Base-by-base conservation (phyloP, 805 yeast species). In the Helenozyma baotianmanensis region DNA sequence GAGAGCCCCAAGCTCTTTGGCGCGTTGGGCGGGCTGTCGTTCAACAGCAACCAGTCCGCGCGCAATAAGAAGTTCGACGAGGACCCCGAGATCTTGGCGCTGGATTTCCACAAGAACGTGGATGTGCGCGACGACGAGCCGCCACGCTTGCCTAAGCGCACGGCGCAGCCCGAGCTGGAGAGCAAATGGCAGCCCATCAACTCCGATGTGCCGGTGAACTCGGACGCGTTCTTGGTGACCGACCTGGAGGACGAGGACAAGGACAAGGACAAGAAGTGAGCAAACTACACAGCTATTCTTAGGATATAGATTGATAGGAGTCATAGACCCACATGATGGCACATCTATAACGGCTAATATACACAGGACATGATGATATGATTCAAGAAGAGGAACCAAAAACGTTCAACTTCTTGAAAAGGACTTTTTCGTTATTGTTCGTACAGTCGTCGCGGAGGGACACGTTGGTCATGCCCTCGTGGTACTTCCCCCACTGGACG, bases 41-140 rank as follows among this genome's bases (percentile, higher is more conserved):
- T 46, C 43, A 50, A 53, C 30, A 33, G 39, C 16, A 40, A 35
- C 41, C 44, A 37, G 45, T 47, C 30, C 43, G 58, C 39, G 51
- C 55, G 46, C 42, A 22, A 31, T 23, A 40, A 48, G 49, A 47
- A 42, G 25, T 65, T 52, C 56, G 81, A 75, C 42, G 76, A 73
- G 29, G 82, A 76, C 31, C 80, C 80, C 1, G 69, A 70, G 35
- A 77, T 70, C 39, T 60, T 75, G 37, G 57, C 64, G 32, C 60
- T 64, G 40, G 76, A 72, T 38, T 74, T 76, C 54, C 72, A 68
- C 41, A 69, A 68, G 22, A 48, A 39, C 16, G 64, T 75, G 35
- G 62, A 64, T 35, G 59, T 75, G 49, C 56, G 58, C 25, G 50
- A 41, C 26, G 43, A 38, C 24, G 45, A 42, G 14, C 40, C 48